Evolutionary conservation across 306 rosid species (phyloP).

Genomic region (Trifolium dubium): DNA sequence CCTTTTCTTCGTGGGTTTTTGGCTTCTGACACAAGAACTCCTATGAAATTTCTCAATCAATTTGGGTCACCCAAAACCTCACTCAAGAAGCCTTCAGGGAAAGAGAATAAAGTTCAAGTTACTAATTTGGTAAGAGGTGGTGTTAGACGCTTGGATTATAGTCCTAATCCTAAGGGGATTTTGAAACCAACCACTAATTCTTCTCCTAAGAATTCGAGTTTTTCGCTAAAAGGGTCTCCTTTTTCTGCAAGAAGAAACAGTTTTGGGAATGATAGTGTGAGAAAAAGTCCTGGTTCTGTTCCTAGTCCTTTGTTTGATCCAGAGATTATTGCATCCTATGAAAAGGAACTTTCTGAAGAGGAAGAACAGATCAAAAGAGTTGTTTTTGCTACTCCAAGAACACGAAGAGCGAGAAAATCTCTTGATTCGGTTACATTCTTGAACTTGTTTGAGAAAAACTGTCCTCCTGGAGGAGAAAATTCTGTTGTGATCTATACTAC

Average conservation of each 20-base stretch:
- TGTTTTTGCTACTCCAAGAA: conserved; percentile 61
- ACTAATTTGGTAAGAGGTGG: conserved; percentile 38
- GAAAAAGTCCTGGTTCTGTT: conserved; percentile 62
- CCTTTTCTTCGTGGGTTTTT: conserved; percentile 71
- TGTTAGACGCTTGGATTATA: conserved; percentile 62
- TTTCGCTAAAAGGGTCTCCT: conserved; percentile 64
- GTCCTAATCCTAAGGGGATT: conserved; percentile 69
- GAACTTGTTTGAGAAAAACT: conserved; percentile 53
- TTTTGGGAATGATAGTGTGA: conserved; percentile 52
- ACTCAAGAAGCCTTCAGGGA: conserved; percentile 57
- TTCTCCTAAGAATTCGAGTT: conserved; percentile 51
- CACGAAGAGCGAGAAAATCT: conserved; percentile 41
- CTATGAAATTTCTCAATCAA: conserved; percentile 73
- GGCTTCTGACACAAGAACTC: conserved; percentile 61
- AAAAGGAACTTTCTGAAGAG: conserved; percentile 67
- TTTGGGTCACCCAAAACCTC: conserved; percentile 73
- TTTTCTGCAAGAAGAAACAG: conserved; percentile 48
- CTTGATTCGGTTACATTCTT: conserved; percentile 50
- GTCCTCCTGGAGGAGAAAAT: conserved; percentile 78
- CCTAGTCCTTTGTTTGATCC: conserved; percentile 83
- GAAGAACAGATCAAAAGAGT: conserved; percentile 87
- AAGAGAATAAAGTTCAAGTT: conserved; percentile 68
- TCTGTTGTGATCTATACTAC: conserved; percentile 78
- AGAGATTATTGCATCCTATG: conserved; percentile 69
- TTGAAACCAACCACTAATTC: conserved; percentile 44